Base-by-base conservation (phyloP, 2,329 filamentous ascomycete species). In the Metarhizium robertsii region DNA sequence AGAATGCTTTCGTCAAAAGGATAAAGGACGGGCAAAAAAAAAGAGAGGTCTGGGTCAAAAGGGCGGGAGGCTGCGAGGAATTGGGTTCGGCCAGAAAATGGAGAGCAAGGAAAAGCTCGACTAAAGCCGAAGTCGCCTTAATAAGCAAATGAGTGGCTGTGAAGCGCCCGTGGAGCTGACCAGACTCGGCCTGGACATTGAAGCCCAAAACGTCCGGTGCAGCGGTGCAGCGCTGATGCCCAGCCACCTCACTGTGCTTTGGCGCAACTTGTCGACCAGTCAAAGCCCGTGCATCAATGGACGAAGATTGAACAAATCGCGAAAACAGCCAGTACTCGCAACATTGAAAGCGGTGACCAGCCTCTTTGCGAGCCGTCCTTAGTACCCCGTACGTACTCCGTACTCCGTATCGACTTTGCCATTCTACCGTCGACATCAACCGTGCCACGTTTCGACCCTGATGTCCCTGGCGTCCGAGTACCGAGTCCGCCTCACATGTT, bases 301-400 rank as follows among this genome's bases (percentile, higher is more conserved):
- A 6, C 40, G 6, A 43, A 42, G 40, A 6, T 18, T 18, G 6
- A 18, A 6, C 40, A 42, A 16, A 16, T 42, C 6, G 40, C 40
- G 14, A 42, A 42, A 13, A 6, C 14, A 42, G n/a, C 14, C 40
- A 4, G 14, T 16, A 6, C 8, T 13, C 8, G n/a, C 10, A 18
- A 42, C 40, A 18, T 25, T 25, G 25, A 25, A 59, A 62, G 57
- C 59, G 59, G 64, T 63, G 59, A 55, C 58, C 53, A 61, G 59
- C 53, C 53, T 50, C 29, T 16, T 13, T 36, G 16, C 18, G 20
- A 25, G 43, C 32, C 6, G 10, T 25, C 25, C 25, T 25, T 25
- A 25, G 25, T 25, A 25, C 25, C 25, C 25, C 25, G 25, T 25
- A 25, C 25, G 25, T 25, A 25, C 25, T 3, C 3, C 3, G 25